Percentiles rank a stretch among this genome's conserved stretches.
Conservation (phyloP, 2,329 filamentous ascomycete species). For the Arthroderma sp. region DNA sequence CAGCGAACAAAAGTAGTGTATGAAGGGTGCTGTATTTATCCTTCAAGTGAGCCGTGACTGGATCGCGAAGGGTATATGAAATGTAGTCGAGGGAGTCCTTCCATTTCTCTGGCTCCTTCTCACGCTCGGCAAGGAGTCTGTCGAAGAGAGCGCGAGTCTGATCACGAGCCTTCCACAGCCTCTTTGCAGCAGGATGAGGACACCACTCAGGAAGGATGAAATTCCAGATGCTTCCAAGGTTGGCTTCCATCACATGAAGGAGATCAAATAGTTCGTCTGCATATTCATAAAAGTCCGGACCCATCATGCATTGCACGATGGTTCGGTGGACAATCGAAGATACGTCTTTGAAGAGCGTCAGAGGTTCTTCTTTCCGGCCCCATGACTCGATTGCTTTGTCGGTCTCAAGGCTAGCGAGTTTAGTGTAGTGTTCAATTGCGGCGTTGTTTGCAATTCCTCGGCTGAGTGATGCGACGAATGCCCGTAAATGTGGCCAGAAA, state of each 20-base stretch:
- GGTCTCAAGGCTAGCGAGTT: conserved; percentile 5
- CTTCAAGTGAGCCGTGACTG: conserved; percentile 9
- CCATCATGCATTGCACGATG: conserved; percentile 12
- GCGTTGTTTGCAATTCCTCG: conserved; percentile 9
- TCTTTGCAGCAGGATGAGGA: conserved; percentile 8
- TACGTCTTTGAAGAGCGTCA: conserved; percentile 10
- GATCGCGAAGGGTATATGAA: conserved; percentile 10
- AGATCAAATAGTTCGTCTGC: conserved; percentile 11
- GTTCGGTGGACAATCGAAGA: conserved; percentile 11
- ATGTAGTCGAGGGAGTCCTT: conserved; percentile 9
- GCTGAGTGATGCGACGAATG: conserved; percentile 8
- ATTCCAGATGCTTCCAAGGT: conserved; percentile 9
- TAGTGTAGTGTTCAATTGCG: conserved; percentile 9
- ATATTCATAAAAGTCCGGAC: conserved; percentile 11
- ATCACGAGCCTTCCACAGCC: conserved; percentile 7
- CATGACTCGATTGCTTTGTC: conserved; percentile 7
- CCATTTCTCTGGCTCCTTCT: conserved; percentile 9
- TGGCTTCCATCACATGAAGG: conserved; percentile 9
- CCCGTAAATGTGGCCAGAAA: conserved; percentile 10
- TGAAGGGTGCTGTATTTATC: conserved; percentile 10
- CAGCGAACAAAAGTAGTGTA: conserved; percentile 11
- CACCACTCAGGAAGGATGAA: conserved; percentile 11
- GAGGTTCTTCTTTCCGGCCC: conserved; percentile 4
- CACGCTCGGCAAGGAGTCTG: conserved; percentile 7
- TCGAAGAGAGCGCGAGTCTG: conserved; percentile 9